Percentiles rank a stretch among this genome's conserved stretches.
These are phyloP conservation scores for Rosa multiflora DNA, from an alignment of 306 rosid genomes.

Conservation along the genomic window DNA sequence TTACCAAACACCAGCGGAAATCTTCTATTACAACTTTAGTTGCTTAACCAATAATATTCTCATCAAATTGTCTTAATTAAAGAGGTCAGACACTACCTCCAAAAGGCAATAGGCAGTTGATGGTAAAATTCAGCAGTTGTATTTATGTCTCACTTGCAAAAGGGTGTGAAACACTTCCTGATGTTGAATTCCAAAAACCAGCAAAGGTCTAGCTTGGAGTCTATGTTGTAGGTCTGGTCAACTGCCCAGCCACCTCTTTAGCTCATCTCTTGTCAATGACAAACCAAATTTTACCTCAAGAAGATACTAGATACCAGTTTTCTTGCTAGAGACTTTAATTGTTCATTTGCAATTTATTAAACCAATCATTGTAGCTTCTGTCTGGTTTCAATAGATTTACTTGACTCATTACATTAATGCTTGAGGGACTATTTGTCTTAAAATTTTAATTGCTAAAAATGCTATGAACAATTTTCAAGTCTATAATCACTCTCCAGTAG, in stretches of 20 bases:
- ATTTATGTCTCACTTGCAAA: no score
- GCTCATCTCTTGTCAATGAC: neutral
- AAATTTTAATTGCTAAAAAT: neutral
- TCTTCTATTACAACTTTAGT: neutral
- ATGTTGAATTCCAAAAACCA: no score
- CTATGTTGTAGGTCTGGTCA: no score
- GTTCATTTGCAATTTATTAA: neutral
- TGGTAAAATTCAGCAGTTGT: no score
- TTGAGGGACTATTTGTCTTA: neutral
- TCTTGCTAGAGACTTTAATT: neutral
- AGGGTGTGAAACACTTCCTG: no score
- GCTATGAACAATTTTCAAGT: neutral
- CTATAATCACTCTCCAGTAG: neutral
- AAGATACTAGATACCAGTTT: neutral
- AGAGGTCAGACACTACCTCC: neutral
- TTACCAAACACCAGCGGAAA: neutral
- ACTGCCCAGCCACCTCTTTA: no score
- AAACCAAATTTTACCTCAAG: neutral
- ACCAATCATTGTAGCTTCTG: neutral
- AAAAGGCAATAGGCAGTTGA: neutral
- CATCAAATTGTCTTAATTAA: neutral
- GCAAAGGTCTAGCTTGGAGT: no score
- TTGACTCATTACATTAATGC: neutral
- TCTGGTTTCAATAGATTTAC: neutral
- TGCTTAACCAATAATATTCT: neutral